Base-by-base conservation (phyloP, 2,329 filamentous ascomycete genomes). In the Macrophomina pseudophaseolina region DNA sequence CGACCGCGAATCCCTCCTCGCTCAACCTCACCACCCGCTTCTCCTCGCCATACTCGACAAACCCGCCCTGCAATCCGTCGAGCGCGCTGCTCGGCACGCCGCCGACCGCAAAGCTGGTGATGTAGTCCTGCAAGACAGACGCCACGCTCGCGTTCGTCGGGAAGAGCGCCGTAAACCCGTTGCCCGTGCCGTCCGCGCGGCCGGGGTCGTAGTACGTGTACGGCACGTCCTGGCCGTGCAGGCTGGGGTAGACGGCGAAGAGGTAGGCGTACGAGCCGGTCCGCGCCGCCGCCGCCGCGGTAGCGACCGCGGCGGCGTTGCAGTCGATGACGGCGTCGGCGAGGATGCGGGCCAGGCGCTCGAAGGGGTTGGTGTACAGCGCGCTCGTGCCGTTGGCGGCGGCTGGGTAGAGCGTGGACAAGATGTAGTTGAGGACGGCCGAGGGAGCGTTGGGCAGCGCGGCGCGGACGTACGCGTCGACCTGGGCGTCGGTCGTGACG, bases 191-290 rank as follows among this genome's bases (percentile, higher is more conserved):
- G 4, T 2, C 14, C 1, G 40, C 58, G 7, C 7, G 11, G 32
- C 75, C 79, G 44, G 82, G 38, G 30, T 42, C 81, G 75, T 81
- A 88, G 74, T 83, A 87, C 0, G 83, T 85, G 69, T 85, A 87
- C 0, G 79, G 67, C 3, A 86, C 70, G 68, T 88, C 86, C 60
- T 80, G 73, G 23, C 81, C 84, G 71, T 88, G 86, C 44, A 85
- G 76, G 7, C 79, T 84, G 0, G 85, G 85, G 0, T 82, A 82
- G 1, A 86, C 79, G 28, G 80, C 77, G 71, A 87, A 88, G 32
- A 82, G 74, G 75, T 88, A 87, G 1, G 79, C 78, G 71, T 84
- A 84, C 0, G 83, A 83, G 9, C 79, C 59, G 72, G 84, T 84
- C 8, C 72, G 70, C 71, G 77, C 82, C 7, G 74, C 75, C 64